Conservation (phyloP, 2,329 filamentous ascomycete species). For the Cercospora berteroae region DNA sequence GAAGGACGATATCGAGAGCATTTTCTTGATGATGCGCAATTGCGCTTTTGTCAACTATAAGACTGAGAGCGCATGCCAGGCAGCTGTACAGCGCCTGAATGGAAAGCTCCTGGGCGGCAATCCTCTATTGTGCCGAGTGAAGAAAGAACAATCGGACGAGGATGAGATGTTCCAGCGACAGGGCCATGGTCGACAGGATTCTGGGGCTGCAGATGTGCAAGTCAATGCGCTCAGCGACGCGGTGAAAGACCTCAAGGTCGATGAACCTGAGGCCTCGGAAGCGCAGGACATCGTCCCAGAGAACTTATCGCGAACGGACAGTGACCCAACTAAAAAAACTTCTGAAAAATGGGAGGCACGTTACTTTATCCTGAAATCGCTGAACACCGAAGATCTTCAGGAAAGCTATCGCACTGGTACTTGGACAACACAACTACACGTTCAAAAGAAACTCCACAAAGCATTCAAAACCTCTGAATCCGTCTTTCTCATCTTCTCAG, state of each 20-base stretch:
- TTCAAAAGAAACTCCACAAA: slow-evolving; percentile 74
- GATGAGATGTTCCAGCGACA: neutral
- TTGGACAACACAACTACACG: slow-evolving; percentile 93
- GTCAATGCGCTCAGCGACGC: neutral
- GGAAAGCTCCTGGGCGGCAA: slow-evolving; percentile 85
- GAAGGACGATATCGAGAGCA: slow-evolving; percentile 71
- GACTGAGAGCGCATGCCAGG: slow-evolving; percentile 69
- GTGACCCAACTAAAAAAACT: neutral
- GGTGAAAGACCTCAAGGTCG: neutral
- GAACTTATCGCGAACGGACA: neutral
- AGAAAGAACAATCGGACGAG: slow-evolving; percentile 44
- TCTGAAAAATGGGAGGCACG: slow-evolving; percentile 48
- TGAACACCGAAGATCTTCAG: slow-evolving; percentile 86
- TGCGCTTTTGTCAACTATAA: slow-evolving; percentile 96
- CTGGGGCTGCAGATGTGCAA: neutral
- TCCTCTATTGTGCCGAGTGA: slow-evolving; percentile 79
- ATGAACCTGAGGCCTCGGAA: neutral
- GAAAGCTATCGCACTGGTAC: slow-evolving; percentile 77
- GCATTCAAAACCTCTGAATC: slow-evolving; percentile 78
- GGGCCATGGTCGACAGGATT: neutral
- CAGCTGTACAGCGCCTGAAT: slow-evolving; percentile 79
- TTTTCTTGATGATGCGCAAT: slow-evolving; percentile 88
- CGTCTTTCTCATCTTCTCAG: slow-evolving; percentile 90
- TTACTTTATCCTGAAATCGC: slow-evolving; percentile 89
- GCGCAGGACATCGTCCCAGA: neutral